Evolutionary conservation across 495 filamentous ascomycete genomes (phyloP), one percentile per base, ranked within the genome.

Genomic region (Podospora didyma): DNA sequence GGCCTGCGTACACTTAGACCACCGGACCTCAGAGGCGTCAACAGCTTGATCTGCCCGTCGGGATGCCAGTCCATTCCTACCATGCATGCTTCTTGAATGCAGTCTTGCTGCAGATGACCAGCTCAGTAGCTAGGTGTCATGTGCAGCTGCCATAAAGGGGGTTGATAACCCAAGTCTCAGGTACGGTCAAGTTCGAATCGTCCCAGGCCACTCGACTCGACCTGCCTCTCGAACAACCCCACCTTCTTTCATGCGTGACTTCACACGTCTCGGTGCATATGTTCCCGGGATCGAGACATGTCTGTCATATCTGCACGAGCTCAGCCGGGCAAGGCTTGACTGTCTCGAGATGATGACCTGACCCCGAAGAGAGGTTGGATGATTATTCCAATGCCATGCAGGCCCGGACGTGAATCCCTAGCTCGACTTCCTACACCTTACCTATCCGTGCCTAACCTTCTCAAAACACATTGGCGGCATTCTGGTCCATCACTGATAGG

Each of bases 271-370:
- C 14, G 14, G 39, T 42, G 39, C 39, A 42, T 14, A 42, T 9
- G 9, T 42, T 19, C n/a, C 20, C 19, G 21, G 26, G 4, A 11
- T 10, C 46, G 46, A 48, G 46, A 52, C 50, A 44, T 52, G 50
- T 26, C 17, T 16, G 35, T 10, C 19, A 48, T 26, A 35, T 23
- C 48, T 58, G 55, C 55, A 48, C 6, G 42, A 47, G 49, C 53
- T 58, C 55, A 58, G 55, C 55, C 55, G 55, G 55, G 47, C 55
- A 58, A 41, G 55, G 9, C 12, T n/a, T n/a, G n/a, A n/a, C n/a
- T 14, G 12, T 42, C 39, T 5, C 12, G 12, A 14, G 39, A 16
- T 42, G 39, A 17, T 42, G 12, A 14, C n/a, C 47, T 24, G 23
- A 19, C n/a, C 22, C 46, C 26, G 1, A 14, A 24, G 9, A 26